These are phyloP conservation scores for Thelonectria rubi DNA, from an alignment of 2,329 filamentous ascomycete species.

Conservation along the genomic window DNA sequence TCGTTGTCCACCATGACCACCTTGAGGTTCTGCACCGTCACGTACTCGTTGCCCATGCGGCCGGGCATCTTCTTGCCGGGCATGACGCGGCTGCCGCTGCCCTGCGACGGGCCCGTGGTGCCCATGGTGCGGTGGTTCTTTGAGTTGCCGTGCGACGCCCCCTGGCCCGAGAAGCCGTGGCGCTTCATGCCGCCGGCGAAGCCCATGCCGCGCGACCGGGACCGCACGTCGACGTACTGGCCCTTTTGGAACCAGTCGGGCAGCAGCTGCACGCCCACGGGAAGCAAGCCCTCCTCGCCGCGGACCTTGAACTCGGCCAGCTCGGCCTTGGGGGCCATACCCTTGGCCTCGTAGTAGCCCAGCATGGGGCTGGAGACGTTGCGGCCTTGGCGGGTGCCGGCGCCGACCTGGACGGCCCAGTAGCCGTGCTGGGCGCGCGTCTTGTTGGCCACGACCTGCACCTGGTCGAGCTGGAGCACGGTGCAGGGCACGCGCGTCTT, in stretches of 20 bases:
- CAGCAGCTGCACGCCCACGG: slow-evolving; percentile 77
- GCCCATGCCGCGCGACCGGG: slow-evolving; percentile 84
- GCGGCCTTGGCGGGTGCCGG: slow-evolving; percentile 74
- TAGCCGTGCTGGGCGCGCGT: slow-evolving; percentile 85
- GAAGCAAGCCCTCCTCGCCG: slow-evolving; percentile 74
- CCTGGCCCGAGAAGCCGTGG: slow-evolving; percentile 88
- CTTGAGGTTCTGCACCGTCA: slow-evolving; percentile 91
- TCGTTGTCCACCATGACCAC: slow-evolving; percentile 88
- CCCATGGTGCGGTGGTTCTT: slow-evolving; percentile 93
- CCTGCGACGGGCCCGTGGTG: slow-evolving; percentile 88
- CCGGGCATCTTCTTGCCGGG: slow-evolving; percentile 99
- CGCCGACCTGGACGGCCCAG: slow-evolving; percentile 90
- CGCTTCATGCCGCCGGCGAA: slow-evolving; percentile 99
- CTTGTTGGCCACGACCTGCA: slow-evolving; percentile 90
- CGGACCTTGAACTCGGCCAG: slow-evolving; percentile 89
- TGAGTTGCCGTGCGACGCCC: slow-evolving; percentile 93
- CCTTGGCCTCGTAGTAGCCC: slow-evolving; percentile 86
- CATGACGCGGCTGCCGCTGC: slow-evolving; percentile 88
- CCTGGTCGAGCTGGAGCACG: slow-evolving; percentile 90
- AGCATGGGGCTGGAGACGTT: slow-evolving; percentile 86
- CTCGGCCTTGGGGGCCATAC: slow-evolving; percentile 83
- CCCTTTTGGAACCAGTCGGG: slow-evolving; percentile 94
- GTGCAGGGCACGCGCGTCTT: slow-evolving; percentile 86
- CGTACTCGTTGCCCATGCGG: slow-evolving; percentile 88
- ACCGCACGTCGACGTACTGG: slow-evolving; percentile 87